Percentiles rank a stretch among this genome's conserved stretches.
Conservation (phyloP, 164 flowering plant species). For the Tinospora cordifolia region DNA sequence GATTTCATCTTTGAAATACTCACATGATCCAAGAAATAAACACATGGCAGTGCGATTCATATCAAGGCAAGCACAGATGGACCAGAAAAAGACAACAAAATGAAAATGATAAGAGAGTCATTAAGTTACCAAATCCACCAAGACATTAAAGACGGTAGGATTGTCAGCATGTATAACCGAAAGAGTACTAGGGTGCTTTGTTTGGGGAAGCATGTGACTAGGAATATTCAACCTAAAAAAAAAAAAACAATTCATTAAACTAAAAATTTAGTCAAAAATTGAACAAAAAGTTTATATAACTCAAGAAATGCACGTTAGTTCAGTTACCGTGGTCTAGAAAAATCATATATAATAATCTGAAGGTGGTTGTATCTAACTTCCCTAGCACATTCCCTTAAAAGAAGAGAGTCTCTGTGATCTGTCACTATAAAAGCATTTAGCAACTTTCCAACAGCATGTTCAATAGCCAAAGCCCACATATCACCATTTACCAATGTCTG, state of each 20-base stretch:
- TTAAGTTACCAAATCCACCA: conserved; percentile 74
- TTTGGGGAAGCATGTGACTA: conserved; percentile 74
- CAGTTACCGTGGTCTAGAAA: conserved; percentile 60
- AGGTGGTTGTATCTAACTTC: conserved; percentile 59
- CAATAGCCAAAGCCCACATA: conserved; percentile 77
- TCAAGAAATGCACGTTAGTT: neutral
- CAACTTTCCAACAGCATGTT: conserved; percentile 70
- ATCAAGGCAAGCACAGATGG: neutral
- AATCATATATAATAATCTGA: conserved; percentile 72
- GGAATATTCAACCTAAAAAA: conserved; percentile 63
- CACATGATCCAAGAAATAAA: too few species aligned
- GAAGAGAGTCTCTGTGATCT: conserved; percentile 62
- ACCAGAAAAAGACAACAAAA: neutral
- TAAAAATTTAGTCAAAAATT: neutral
- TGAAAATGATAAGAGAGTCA: neutral
- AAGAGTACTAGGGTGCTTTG: conserved; percentile 65
- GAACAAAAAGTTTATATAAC: neutral
- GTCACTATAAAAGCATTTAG: conserved; percentile 92
- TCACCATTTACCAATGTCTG: conserved; percentile 65
- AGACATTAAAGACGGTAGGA: conserved; percentile 68
- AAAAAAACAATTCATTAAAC: neutral
- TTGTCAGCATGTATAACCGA: conserved; percentile 61
- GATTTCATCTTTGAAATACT: neutral
- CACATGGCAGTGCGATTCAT: too few species aligned
- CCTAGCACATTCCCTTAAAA: conserved; percentile 62